phyloP scores from a whole-genome alignment of 768 basidiomycete species.

The Pleurotus eryngii region DNA sequence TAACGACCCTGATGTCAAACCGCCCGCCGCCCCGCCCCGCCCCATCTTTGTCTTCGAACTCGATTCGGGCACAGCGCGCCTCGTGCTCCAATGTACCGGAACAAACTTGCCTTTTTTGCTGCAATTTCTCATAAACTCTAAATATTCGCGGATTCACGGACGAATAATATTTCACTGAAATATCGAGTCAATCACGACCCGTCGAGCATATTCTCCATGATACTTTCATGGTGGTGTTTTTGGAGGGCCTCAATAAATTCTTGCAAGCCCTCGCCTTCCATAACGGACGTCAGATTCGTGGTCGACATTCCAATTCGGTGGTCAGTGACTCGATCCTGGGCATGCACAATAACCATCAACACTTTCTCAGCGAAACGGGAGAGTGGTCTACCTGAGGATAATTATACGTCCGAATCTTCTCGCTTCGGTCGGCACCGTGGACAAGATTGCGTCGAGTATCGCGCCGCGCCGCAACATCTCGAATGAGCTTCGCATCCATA shows the following conservation, averaged over 20 bases:
- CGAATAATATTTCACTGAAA: neutral
- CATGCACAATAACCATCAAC: neutral
- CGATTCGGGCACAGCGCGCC: too few relatives aligned
- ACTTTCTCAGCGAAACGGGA: neutral
- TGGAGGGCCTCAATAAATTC: constrained; percentile 56
- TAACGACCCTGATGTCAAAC: constrained; percentile 3
- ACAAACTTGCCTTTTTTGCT: neutral
- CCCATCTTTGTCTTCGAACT: neutral
- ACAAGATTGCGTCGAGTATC: constrained; percentile 72
- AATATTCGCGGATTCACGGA: neutral
- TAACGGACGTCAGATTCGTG: constrained; percentile 58
- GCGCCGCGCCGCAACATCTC: constrained; percentile 68
- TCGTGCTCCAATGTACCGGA: neutral
- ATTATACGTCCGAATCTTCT: constrained; percentile 96
- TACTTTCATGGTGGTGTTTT: constrained; percentile 50
- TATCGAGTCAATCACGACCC: constrained; percentile 3
- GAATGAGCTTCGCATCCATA: constrained; percentile 72
- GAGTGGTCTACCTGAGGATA: constrained; percentile 67
- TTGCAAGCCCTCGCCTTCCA: constrained; percentile 64
- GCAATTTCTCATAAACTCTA: neutral
- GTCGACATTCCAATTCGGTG: constrained; percentile 81
- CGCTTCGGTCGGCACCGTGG: constrained; percentile 79
- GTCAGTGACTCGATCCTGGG: constrained; percentile 87
- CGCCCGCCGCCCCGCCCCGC: neutral
- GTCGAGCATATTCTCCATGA: constrained; percentile 50